Conservation (phyloP, 73 alveolate species). For the Paramecium sonneborni region DNA sequence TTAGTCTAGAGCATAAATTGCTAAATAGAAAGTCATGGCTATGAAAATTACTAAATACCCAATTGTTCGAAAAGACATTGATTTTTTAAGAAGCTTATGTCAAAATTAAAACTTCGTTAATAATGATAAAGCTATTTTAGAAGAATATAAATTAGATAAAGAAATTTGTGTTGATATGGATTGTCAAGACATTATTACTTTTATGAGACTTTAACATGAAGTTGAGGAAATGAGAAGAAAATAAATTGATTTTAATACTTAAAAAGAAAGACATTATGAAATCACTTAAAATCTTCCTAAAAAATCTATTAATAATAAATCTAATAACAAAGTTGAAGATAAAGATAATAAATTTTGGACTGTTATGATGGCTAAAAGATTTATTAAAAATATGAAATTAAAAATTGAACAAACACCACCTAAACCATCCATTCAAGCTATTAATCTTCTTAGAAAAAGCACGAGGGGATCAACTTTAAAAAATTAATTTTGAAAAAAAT, state of each 20-base stretch:
- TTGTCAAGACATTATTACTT: conserved; percentile 19
- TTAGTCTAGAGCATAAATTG: neutral
- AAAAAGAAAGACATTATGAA: conserved; percentile 31
- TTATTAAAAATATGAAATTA: conserved; percentile 15
- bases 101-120: conserved; percentile 19
- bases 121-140: conserved; percentile 2
- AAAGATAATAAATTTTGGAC: neutral
- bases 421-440: neutral
- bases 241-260: neutral
- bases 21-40: neutral
- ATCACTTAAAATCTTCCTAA: neutral
- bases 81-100: conserved; percentile 26
- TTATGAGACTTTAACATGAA: conserved; percentile 44
- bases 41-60: neutral
- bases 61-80: neutral
- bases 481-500: neutral
- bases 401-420: neutral
- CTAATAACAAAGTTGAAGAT: neutral
- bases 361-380: conserved; percentile 29
- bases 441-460: neutral
- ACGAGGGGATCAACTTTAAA: neutral
- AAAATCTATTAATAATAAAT: neutral
- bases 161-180: conserved; percentile 40
- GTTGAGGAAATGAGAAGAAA: conserved; percentile 38
- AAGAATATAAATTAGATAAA: conserved; percentile 25